Evolutionary conservation across 2,329 filamentous ascomycete genomes (phyloP).

Genomic region (Hirsutella rhossiliensis): DNA sequence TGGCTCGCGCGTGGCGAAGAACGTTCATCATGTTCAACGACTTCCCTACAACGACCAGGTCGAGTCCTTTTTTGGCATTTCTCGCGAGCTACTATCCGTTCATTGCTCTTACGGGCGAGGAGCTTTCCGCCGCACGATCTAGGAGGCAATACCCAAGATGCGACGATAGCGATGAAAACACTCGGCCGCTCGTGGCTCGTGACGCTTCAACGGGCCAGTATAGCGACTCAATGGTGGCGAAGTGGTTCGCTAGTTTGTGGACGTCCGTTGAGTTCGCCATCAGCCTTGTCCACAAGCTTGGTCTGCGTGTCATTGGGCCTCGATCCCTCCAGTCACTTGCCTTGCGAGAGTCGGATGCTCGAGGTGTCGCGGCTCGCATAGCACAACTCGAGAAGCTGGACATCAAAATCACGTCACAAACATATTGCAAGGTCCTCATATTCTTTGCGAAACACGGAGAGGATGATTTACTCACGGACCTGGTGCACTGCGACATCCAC

Average conservation of each 20-base stretch:
- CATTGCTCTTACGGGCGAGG: slow-evolving; percentile 22
- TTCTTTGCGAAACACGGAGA: slow-evolving; percentile 49
- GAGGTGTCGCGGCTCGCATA: slow-evolving; percentile 47
- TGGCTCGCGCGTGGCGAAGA: slow-evolving; percentile 36
- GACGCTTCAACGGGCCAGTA: slow-evolving; percentile 9
- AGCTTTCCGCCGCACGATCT: slow-evolving; percentile 14
- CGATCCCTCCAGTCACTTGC: slow-evolving; percentile 68
- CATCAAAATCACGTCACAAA: slow-evolving; percentile 49
- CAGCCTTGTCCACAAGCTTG: slow-evolving; percentile 56
- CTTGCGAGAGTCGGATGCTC: slow-evolving; percentile 44
- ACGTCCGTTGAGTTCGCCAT: slow-evolving; percentile 63
- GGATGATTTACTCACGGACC: slow-evolving; percentile 30
- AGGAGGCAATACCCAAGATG: neutral
- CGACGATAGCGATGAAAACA: neutral
- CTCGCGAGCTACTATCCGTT: slow-evolving; percentile 32
- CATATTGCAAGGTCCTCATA: slow-evolving; percentile 54
- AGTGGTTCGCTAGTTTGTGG: slow-evolving; percentile 64
- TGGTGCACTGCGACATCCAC: slow-evolving; percentile 39
- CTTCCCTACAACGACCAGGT: slow-evolving; percentile 25
- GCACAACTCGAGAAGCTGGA: slow-evolving; percentile 46
- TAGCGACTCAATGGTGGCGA: slow-evolving; percentile 52
- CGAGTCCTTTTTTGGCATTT: slow-evolving; percentile 35
- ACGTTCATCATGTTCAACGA: slow-evolving; percentile 28
- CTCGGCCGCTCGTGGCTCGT: neutral
- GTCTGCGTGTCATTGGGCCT: slow-evolving; percentile 61